These are phyloP conservation scores for Erysimum cheiranthoides DNA, from an alignment of 345 rosid species.

Conservation along the genomic window DNA sequence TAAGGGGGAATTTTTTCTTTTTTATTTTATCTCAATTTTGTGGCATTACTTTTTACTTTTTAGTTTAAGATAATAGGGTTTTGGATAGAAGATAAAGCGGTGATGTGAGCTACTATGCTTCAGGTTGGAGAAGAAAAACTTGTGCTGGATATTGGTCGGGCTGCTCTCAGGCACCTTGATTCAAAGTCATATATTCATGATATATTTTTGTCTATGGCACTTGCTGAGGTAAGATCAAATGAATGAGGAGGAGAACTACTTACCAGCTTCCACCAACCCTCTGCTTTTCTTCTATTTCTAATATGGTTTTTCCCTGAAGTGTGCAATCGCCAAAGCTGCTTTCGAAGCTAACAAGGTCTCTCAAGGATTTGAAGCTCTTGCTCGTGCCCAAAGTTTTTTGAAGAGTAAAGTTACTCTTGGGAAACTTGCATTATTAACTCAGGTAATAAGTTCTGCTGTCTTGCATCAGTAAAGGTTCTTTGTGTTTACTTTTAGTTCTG, in stretches of 20 bases:
- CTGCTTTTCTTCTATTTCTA: slow-evolving; percentile 67
- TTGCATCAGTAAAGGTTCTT: slow-evolving; percentile 20
- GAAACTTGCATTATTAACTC: slow-evolving; percentile 72
- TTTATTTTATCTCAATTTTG: background rate
- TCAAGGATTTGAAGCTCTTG: slow-evolving; percentile 98
- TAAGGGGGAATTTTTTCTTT: background rate
- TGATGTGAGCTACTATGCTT: slow-evolving; percentile 44
- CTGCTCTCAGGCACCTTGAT: slow-evolving; percentile 79
- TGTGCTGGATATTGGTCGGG: slow-evolving; percentile 78
- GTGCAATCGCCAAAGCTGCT: slow-evolving; percentile 85
- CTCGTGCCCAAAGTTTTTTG: slow-evolving; percentile 87
- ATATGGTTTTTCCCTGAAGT: slow-evolving; percentile 88
- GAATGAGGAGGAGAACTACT: slow-evolving; percentile 41
- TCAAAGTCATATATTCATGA: slow-evolving; percentile 85
- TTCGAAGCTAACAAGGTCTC: slow-evolving; percentile 88
- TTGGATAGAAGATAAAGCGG: slow-evolving; percentile 34
- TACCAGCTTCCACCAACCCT: slow-evolving; percentile 46
- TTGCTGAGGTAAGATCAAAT: slow-evolving; percentile 85
- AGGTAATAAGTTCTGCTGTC: slow-evolving; percentile 55
- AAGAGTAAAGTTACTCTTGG: slow-evolving; percentile 83
- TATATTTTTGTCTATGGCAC: slow-evolving; percentile 86
- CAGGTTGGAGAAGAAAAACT: slow-evolving; percentile 91
- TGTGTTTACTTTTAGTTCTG: slow-evolving; percentile 22
- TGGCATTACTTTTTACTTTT: slow-evolving; percentile 19
- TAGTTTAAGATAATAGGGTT: slow-evolving; percentile 9